Conservation (phyloP, 2,329 filamentous ascomycete species). For the Diplodia scrobiculata region DNA sequence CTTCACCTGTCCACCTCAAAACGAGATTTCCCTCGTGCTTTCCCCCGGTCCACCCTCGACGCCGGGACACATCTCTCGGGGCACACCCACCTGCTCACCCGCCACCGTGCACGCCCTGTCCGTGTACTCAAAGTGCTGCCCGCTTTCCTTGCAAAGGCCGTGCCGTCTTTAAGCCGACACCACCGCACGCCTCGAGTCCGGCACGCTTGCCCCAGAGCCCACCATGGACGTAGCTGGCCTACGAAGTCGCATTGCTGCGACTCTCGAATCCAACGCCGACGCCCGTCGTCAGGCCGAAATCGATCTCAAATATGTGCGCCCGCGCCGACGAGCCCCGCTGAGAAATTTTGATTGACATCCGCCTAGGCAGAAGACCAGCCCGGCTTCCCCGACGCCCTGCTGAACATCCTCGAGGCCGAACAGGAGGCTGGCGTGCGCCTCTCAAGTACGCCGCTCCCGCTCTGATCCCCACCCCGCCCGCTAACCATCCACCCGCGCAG, state of each 20-base stretch:
- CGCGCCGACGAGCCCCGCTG: slow-evolving; percentile 31
- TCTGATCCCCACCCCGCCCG: slow-evolving; percentile 7
- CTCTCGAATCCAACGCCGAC: slow-evolving; percentile 73
- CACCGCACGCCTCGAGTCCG: slow-evolving; percentile 23
- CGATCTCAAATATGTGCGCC: slow-evolving; percentile 76
- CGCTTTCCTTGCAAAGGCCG: slow-evolving; percentile 8
- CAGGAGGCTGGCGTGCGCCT: slow-evolving; percentile 81
- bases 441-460: slow-evolving; percentile 68
- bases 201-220: slow-evolving; percentile 28
- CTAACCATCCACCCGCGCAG: slow-evolving; percentile 54
- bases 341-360: slow-evolving; percentile 36
- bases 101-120: slow-evolving; percentile 16
- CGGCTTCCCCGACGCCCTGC: slow-evolving; percentile 85
- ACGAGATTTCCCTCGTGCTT: slow-evolving; percentile 25
- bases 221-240: slow-evolving; percentile 74
- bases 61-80: slow-evolving; percentile 16
- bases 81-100: not conserved
- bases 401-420: slow-evolving; percentile 88
- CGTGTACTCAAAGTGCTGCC: not conserved
- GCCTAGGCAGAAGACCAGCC: slow-evolving; percentile 81
- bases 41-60: slow-evolving; percentile 20
- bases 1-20: slow-evolving; percentile 23
- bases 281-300: slow-evolving; percentile 75
- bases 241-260: slow-evolving; percentile 75
- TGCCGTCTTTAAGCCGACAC: slow-evolving; percentile 23